Conservation (phyloP, 176 grass and related monocot species). For the Poa annua region DNA sequence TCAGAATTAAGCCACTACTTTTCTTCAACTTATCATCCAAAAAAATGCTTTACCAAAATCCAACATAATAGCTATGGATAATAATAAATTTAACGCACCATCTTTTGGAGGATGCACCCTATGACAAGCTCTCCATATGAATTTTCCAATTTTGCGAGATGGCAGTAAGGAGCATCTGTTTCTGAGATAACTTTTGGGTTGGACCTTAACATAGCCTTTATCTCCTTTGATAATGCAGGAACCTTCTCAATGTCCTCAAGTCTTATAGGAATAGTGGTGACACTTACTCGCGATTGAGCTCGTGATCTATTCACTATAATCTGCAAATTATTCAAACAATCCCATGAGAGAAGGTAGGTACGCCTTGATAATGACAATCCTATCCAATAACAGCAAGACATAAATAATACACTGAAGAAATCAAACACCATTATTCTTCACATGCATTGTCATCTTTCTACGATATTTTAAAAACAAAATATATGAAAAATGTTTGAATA, state of each 20-base stretch:
- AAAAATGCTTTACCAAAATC: not conserved
- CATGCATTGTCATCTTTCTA: conserved; percentile 10
- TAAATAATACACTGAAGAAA: not conserved
- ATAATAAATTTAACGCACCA: conserved; percentile 58
- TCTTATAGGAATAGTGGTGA: conserved; percentile 74
- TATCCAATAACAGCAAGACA: conserved; percentile 6
- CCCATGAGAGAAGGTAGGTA: conserved; percentile 38
- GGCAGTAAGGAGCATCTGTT: conserved; percentile 81
- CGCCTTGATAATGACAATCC: not conserved
- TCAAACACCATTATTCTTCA: not conserved
- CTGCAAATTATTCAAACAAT: conserved; percentile 59
- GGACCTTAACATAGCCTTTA: conserved; percentile 63
- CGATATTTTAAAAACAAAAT: conserved; percentile 13
- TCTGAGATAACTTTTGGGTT: conserved; percentile 70
- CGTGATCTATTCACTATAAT: conserved; percentile 94
- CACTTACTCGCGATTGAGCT: conserved; percentile 64
- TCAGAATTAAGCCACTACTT: conserved; percentile 23
- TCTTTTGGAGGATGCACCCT: conserved; percentile 78
- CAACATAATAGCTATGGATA: conserved; percentile 16
- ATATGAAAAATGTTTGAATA: not conserved
- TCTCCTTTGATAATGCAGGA: conserved; percentile 66
- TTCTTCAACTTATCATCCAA: conserved; percentile 3
- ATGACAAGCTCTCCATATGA: conserved; percentile 80
- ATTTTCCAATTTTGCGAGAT: conserved; percentile 75
- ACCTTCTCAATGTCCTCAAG: conserved; percentile 84